Evolutionary conservation across 75 land plant genomes (phyloP), one percentile per base, ranked within the genome.

Genomic region (Azolla pinnata): DNA sequence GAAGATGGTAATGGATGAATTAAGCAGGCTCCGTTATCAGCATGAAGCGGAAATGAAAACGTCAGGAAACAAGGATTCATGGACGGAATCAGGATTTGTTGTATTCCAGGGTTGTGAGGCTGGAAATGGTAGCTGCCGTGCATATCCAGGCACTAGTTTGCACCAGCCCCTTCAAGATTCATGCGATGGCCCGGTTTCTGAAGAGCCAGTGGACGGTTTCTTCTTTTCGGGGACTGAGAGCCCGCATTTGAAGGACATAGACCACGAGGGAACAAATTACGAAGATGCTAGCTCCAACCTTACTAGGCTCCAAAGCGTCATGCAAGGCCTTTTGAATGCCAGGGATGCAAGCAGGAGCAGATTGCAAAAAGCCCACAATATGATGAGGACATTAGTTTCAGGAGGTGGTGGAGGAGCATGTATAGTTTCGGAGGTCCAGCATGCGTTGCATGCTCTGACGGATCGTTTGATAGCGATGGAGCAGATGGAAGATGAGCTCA

Each of bases 281-380:
- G 56, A 53, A 28, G 54, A 50, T 34, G 53, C 44, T 4, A 54
- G 26, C 16, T 68, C 73, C 1, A 64, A 54, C 52, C 44, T 31
- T 18, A 70, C 56, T 44, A 55, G 73, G 56, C 60, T 70, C 42
- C 68, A 70, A 34, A 70, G 57, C 25, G 61, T 70, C 61, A 70
- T 70, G 73, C 66, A 57, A 23, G 64, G 73, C 54, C 73, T 70
- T 21, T 45, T 70, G 51, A 59, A 50, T 54, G 74, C 74, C 2
- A 57, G 68, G 33, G 63, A 71, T 51, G 68, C 74, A n/a, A 71
- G 74, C 60, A 57, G 74, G 52, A 65, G 63, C 27, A 58, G 69
- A 40, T 38, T 71, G 32, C 74, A 71, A 31, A 59, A 63, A 27
- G 65, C 69, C 8, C 44, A 65, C 31, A 65, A 65, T 23, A 51